Evolutionary conservation across 345 rosid species (phyloP), one percentile per base, ranked within the genome.

Genomic region (Cardiospermum halicacabum): DNA sequence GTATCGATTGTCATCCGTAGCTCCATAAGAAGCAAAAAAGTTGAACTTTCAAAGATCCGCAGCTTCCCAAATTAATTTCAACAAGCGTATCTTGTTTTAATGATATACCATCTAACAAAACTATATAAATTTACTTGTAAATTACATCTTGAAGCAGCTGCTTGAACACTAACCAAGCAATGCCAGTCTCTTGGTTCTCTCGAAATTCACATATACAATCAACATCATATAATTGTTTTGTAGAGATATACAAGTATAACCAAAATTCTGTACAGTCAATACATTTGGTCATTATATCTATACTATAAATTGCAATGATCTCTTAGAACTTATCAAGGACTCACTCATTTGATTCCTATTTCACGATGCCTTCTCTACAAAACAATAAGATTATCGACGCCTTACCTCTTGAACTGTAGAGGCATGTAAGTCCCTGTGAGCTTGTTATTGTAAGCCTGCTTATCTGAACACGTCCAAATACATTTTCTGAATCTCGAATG

Each of bases 201-300:
- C 21, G 18, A 47, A 3, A 11, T 21, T 3, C 25, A 51, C 19
- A 53, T 26, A 53, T 26, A 53, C 34, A 53, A 53, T 15, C 28
- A 15, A 53, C 31, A 26, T 32, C 27, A 53, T 26, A 53, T 45
- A 1, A 45, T 40, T 11, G 50, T n/a, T 3, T 22, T 45, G 18
- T n/a, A 45, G 45, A 13, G 8, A 26, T 39, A 26, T 18, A 65
- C 19, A 65, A 54, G 21, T 24, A 53, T 24, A 5, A 4, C 16
- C 7, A 64, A 37, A 25, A 64, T 5, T 22, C 60, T 53, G 53
- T 39, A 65, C 53, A 65, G 37, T 54, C 2, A n/a, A 8, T 40
- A 11, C n/a, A 45, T 47, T 13, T 19, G 10, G 26, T 1, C 3
- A 48, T n/a, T n/a, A n/a, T n/a, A n/a, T 25, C 24, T 31, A 11